Base-by-base conservation (phyloP, 345 rosid genomes). In the Sisymbrium altissimum region DNA sequence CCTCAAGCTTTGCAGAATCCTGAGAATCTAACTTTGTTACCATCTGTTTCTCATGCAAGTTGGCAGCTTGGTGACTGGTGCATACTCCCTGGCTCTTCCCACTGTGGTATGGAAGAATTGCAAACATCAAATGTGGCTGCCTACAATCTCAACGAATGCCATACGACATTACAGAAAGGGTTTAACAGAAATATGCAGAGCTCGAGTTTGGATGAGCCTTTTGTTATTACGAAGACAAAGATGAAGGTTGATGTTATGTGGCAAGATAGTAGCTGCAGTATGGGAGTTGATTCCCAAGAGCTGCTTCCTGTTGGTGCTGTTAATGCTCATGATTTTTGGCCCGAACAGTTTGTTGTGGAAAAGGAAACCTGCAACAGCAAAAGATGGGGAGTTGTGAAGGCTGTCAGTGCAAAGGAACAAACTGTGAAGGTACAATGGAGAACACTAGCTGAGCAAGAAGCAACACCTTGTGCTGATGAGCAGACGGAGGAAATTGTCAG, bases 41-140 rank as follows among this genome's bases (percentile, higher is more conserved):
- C 88, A 6, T 84, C 83, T 57, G 88, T 87, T 74, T 70, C 82
- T 56, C 89, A 95, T 76, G 95, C 87, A 67, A 84, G 58, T 74
- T 95, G 99, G 99, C 97, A 90, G 80, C 83, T 87, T n/a, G 93
- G 97, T 70, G 99, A 95, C 81, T 90, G 92, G 97, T 95, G 97
- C 55, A 70, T 84, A 62, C 88, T 89, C 80, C 81, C 86, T 40
- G 18, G 63, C 49, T 71, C 82, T 63, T 81, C 84, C 14, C 6
- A 44, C 52, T 58, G 61, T 49, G 84, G 68, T 62, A 14, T 50
- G 17, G 68, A 44, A 40, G 83, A 78, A 58, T 68, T 63, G 45
- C 54, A 30, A 48, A 35, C 69, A 73, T 73, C 73, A 33, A 61
- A 53, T 65, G 73, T 69, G 67, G 61, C 65, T 7, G 29, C 72